Conservation (phyloP, 192 early-diverging fungal genomes). For the Coemansia sp. region DNA sequence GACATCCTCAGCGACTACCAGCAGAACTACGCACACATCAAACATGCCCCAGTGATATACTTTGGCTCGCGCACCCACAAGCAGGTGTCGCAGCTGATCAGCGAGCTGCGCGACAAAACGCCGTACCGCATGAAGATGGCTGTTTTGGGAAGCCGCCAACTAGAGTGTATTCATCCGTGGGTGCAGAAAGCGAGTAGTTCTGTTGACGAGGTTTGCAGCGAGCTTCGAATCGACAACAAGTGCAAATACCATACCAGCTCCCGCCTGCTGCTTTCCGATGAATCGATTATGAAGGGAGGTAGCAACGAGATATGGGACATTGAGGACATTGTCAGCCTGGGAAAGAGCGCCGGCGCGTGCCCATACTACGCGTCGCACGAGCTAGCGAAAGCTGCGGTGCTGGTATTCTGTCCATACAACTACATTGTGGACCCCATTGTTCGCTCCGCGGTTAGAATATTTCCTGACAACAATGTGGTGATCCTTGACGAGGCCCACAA, state of each 20-base stretch:
- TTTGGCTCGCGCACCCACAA: slow-evolving; percentile 61
- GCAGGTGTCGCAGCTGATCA: slow-evolving; percentile 59
- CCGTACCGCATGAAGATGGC: slow-evolving; percentile 56
- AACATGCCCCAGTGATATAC: slow-evolving; percentile 43
- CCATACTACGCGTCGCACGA: slow-evolving; percentile 60
- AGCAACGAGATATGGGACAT: slow-evolving; percentile 58
- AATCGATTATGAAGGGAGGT: slow-evolving; percentile 10
- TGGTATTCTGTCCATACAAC: slow-evolving; percentile 68
- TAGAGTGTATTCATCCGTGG: slow-evolving; percentile 49
- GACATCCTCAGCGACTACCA: slow-evolving; percentile 8
- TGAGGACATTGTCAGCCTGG: slow-evolving; percentile 57
- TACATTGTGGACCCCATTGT: slow-evolving; percentile 64
- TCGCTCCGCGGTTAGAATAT: slow-evolving; percentile 51
- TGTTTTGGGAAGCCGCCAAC: slow-evolving; percentile 54
- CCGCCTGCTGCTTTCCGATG: slow-evolving; percentile 1
- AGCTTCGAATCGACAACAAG: slow-evolving; percentile 22
- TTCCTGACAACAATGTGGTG: slow-evolving; percentile 51
- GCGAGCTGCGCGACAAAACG: slow-evolving; percentile 58
- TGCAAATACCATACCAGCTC: slow-evolving; percentile 12
- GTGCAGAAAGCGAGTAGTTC: slow-evolving; percentile 16
- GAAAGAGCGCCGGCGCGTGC: slow-evolving; percentile 41
- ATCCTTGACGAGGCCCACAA: slow-evolving; percentile 70
- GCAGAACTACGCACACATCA: neutral
- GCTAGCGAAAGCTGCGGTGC: slow-evolving; percentile 49
- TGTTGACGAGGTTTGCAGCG: slow-evolving; percentile 37